phyloP scores from a whole-genome alignment of 495 filamentous ascomycete genomes.

The Neurospora sp. region DNA sequence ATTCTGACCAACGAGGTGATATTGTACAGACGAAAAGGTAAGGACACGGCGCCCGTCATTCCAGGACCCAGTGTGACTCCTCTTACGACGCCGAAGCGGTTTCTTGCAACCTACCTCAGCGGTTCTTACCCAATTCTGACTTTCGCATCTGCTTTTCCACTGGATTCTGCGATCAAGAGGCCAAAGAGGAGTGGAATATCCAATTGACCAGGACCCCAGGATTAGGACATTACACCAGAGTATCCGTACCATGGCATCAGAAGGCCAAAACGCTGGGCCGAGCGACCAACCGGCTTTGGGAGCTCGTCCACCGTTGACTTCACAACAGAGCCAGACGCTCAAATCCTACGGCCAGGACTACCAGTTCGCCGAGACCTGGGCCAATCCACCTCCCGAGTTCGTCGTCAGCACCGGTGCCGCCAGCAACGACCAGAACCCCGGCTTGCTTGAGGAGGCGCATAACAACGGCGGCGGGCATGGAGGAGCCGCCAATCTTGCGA shows the following conservation, averaged over 20 bases:
- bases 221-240: neutral
- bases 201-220: neutral
- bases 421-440: neutral
- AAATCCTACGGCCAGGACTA: constrained; percentile 15
- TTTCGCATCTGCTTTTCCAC: neutral
- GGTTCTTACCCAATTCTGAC: neutral
- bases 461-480: constrained; percentile 1
- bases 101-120: neutral
- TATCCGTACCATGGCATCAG: constrained; percentile 4
- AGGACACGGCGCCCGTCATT: neutral
- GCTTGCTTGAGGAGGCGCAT: neutral
- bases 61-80: neutral
- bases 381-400: constrained; percentile 18
- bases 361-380: constrained; percentile 17
- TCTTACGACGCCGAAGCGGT: neutral
- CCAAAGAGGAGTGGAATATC: neutral
- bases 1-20: neutral
- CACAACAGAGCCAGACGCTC: neutral
- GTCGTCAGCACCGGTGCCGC: constrained; percentile 1
- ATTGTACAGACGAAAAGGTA: neutral
- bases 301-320: constrained; percentile 3
- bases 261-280: constrained; percentile 1
- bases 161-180: neutral
- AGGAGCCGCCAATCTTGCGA: neutral
- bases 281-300: neutral